Percentiles rank a stretch among this genome's conserved stretches.
Evolutionary conservation across 495 filamentous ascomycete species (phyloP).

Genomic region (Daldinia loculata): DNA sequence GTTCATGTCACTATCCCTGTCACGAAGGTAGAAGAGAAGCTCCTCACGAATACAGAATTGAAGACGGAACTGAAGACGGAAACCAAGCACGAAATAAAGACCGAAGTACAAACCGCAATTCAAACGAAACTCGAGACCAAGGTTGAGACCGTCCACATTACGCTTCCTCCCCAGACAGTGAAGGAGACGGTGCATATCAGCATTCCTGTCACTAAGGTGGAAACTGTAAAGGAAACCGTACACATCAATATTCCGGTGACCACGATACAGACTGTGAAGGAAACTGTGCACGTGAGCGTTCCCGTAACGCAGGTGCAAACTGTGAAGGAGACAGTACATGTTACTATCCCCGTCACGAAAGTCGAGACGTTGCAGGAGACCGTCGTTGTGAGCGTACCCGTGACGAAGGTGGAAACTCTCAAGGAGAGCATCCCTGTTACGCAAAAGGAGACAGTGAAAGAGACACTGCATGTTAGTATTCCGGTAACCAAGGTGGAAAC

Average conservation of each 20-base stretch:
- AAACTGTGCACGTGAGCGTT: constrained; percentile 11
- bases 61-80: constrained; percentile 26
- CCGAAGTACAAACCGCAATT: constrained; percentile 11
- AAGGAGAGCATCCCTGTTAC: constrained; percentile 20
- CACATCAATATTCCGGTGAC: constrained; percentile 20
- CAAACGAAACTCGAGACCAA: constrained; percentile 31
- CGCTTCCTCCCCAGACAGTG: constrained; percentile 23
- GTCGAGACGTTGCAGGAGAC: constrained; percentile 1
- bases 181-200: constrained; percentile 32
- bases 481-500: constrained; percentile 21
- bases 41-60: constrained; percentile 33
- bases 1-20: constrained; percentile 31
- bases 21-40: constrained; percentile 37
- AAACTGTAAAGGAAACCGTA: constrained; percentile 24
- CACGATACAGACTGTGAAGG: constrained; percentile 21
- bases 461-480: constrained; percentile 18
- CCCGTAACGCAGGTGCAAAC: constrained; percentile 17
- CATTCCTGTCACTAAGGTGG: constrained; percentile 24
- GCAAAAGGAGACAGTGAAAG: neutral
- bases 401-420: constrained; percentile 13
- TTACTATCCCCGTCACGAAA: constrained; percentile 22
- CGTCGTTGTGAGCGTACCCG: constrained; percentile 14
- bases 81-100: constrained; percentile 21
- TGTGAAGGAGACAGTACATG: constrained; percentile 12
- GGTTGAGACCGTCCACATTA: constrained; percentile 25